These are phyloP conservation scores for Dacryopinax primogenitus DNA, from an alignment of 768 basidiomycete species.

Conservation along the genomic window DNA sequence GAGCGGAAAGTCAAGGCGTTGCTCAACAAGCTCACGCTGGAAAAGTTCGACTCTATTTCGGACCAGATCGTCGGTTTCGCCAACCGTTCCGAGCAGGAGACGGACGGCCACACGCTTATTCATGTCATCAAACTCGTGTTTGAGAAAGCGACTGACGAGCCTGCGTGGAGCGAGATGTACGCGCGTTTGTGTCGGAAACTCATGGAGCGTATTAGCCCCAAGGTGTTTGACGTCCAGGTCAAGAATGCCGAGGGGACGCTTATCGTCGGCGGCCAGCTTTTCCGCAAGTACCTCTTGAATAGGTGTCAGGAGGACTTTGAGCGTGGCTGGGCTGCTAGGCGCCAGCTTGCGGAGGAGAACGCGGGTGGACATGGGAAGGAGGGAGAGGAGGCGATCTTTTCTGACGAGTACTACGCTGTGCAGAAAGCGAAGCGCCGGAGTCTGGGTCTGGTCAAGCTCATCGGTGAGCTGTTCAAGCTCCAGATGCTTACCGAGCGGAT, in stretches of 20 bases:
- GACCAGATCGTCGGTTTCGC: slow-evolving; percentile 92
- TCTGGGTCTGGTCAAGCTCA: slow-evolving; percentile 93
- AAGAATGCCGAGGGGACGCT: slow-evolving; percentile 68
- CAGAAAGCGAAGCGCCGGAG: slow-evolving; percentile 96
- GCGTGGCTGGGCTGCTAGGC: slow-evolving; percentile 83
- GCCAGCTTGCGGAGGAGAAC: slow-evolving; percentile 53
- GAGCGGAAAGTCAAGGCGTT: slow-evolving; percentile 85
- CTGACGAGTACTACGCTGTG: slow-evolving; percentile 90
- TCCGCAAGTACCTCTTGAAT: slow-evolving; percentile 93
- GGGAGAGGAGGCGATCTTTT: slow-evolving; percentile 68
- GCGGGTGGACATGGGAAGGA: slow-evolving; percentile 42
- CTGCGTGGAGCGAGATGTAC: slow-evolving; percentile 94
- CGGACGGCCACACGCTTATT: slow-evolving; percentile 84
- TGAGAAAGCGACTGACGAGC: slow-evolving; percentile 95
- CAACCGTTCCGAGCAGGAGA: slow-evolving; percentile 84
- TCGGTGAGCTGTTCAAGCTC: slow-evolving; percentile 97
- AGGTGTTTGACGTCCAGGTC: slow-evolving; percentile 81
- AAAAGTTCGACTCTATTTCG: slow-evolving; percentile 91
- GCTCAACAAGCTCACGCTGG: slow-evolving; percentile 93
- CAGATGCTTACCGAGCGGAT: slow-evolving; percentile 96
- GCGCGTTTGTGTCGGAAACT: slow-evolving; percentile 88
- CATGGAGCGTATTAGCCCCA: slow-evolving; percentile 82
- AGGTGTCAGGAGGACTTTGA: slow-evolving; percentile 98
- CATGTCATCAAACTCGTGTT: slow-evolving; percentile 93
- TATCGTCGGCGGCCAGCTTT: slow-evolving; percentile 85